Percentiles rank a stretch among this genome's conserved stretches.
phyloP scores from a whole-genome alignment of 2,329 filamentous ascomycete species.

The Fusarium graminum region DNA sequence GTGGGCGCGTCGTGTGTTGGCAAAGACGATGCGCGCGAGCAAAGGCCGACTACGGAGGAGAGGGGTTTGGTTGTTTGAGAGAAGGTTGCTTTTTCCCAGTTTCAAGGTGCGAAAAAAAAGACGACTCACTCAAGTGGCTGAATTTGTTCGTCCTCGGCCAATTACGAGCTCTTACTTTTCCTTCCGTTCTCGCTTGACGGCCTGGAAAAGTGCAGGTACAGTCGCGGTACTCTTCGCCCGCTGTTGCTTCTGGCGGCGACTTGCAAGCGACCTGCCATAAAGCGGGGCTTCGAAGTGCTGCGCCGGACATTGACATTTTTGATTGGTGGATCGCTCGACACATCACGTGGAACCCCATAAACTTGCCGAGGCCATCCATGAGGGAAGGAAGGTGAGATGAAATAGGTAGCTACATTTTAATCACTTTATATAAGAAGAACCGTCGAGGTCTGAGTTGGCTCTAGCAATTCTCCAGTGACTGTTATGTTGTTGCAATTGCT shows the following conservation, averaged over 20 bases:
- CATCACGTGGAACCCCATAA: constrained; percentile 16
- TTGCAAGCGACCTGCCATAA: constrained; percentile 24
- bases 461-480: too few species aligned
- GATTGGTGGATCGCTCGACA: neutral
- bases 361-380: neutral
- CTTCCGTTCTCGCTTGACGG: constrained; percentile 16
- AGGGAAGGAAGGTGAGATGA: constrained; percentile 9
- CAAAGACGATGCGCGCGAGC: constrained; percentile 44
- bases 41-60: constrained; percentile 53
- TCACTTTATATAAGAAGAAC: neutral
- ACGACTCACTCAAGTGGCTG: constrained; percentile 37
- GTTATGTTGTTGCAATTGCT: too few species aligned
- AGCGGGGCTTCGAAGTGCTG: constrained; percentile 25
- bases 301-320: neutral
- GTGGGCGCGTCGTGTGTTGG: constrained; percentile 45
- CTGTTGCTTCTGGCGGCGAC: constrained; percentile 20
- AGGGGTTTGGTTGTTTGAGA: constrained; percentile 45
- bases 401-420: neutral
- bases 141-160: constrained; percentile 13
- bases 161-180: constrained; percentile 14
- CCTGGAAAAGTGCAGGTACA: constrained; percentile 25
- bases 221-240: constrained; percentile 29
- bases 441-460: neutral
- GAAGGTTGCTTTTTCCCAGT: constrained; percentile 43
- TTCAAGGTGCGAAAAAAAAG: constrained; percentile 40